Evolutionary conservation across 202 grass and related monocot species (phyloP), one percentile per base, ranked within the genome.

Genomic region (Setaria viridis): DNA sequence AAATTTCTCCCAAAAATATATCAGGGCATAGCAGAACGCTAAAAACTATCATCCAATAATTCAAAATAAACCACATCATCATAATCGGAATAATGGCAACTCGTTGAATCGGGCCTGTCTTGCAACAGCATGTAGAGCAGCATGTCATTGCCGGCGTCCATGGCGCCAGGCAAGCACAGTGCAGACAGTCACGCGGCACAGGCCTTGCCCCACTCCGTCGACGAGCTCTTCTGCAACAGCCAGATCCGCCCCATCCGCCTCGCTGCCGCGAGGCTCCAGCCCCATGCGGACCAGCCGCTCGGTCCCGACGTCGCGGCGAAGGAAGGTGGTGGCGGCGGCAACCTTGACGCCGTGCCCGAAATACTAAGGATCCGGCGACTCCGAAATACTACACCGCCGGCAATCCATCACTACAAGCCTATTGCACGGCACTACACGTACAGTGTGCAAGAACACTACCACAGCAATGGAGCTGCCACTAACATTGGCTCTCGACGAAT

Each of bases 221-320:
- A 88, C 35, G 88, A 93, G 91, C 91, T 93, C 55, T 93, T 93
- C 88, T 72, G 76, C 39, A 93, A 93, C 80, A 88, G 88, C 83
- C 91, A 91, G 88, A 90, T 91, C 88, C 88, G 86, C 10, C 88
- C 79, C 55, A 78, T 88, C 6, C 91, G 88, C 1, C 82, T 90
- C 55, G 68, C 82, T 70, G 49, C 88, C 39, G 72, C 87, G 29
- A 87, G 89, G 9, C 85, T 88, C 48, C 74, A 81, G 14, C 73
- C 63, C 3, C 13, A 16, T 7, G 29, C 49, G 1, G 14, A 0
- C 1, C 2, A 3, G 15, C 25, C 54, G 0, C 47, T 16, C 13
- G 70, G 15, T 37, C 8, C 9, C 9, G 0, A 1, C 5, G 12
- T 45, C 45, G 4, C 72, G 0, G 20, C 10, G 30, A 7, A 11